Conservation (phyloP, 768 basidiomycete species). For the Russula dissimulans region DNA sequence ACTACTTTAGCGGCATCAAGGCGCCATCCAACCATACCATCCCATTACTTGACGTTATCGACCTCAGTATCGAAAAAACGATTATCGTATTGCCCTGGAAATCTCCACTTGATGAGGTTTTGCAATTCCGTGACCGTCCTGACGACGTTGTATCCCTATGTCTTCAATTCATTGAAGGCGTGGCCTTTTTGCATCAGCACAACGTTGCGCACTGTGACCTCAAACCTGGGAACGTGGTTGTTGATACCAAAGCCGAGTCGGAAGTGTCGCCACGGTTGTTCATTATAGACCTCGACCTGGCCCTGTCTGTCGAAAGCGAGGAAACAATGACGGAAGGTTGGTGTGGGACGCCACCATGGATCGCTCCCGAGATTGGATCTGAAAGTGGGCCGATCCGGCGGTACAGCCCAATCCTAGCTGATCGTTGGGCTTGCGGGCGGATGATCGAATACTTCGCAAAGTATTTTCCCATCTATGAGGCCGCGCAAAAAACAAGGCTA, state of each 20-base stretch:
- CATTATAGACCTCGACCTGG: not conserved
- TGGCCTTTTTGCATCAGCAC: conserved; percentile 1
- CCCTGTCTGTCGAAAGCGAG: not conserved
- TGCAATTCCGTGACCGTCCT: not conserved
- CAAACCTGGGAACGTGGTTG: not conserved
- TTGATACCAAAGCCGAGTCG: not conserved
- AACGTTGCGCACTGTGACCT: not conserved
- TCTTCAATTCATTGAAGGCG: not conserved
- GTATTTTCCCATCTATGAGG: not conserved
- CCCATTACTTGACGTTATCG: not conserved
- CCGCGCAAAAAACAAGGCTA: not conserved
- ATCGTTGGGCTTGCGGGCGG: not conserved
- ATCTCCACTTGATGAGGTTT: not conserved
- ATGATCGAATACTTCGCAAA: not conserved
- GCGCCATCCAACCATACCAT: not conserved
- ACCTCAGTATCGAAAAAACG: not conserved
- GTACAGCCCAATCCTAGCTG: not conserved
- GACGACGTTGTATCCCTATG: not conserved
- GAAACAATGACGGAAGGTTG: not conserved
- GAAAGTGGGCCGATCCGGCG: not conserved
- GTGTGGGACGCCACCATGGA: not conserved
- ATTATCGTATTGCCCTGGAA: not conserved
- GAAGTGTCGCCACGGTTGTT: not conserved
- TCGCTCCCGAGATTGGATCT: not conserved
- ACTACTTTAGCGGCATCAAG: not conserved